Conservation (phyloP, 148 eudicot species). For the Polygonum aviculare region DNA sequence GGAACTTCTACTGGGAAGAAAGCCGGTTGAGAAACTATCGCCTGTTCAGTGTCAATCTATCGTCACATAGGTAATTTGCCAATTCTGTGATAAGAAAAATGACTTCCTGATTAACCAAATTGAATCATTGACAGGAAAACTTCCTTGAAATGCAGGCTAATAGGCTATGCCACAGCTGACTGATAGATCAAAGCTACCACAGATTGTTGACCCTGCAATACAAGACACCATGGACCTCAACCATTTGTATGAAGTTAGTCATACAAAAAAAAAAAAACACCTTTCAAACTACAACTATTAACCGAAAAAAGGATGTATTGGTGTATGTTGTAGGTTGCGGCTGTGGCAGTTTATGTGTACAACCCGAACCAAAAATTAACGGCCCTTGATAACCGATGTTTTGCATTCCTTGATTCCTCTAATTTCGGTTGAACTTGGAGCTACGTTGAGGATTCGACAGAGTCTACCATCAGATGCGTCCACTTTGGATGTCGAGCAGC, state of each 20-base stretch:
- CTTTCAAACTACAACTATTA: neutral
- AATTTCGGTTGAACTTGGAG: slow-evolving; percentile 73
- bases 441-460: slow-evolving; percentile 40
- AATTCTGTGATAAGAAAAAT: neutral
- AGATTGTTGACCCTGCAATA: slow-evolving; percentile 72
- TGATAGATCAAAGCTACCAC: slow-evolving; percentile 74
- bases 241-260: slow-evolving; percentile 73
- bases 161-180: slow-evolving; percentile 94
- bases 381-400: slow-evolving; percentile 82
- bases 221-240: slow-evolving; percentile 67
- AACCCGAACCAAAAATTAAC: slow-evolving; percentile 83
- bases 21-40: slow-evolving; percentile 66
- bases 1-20: slow-evolving; percentile 88
- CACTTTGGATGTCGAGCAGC: neutral
- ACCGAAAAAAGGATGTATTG: neutral
- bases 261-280: neutral
- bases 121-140: neutral
- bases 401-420: slow-evolving; percentile 79
- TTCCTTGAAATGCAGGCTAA: slow-evolving; percentile 45
- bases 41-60: slow-evolving; percentile 79
- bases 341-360: slow-evolving; percentile 89
- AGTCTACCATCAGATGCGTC: neutral
- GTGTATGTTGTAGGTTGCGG: slow-evolving; percentile 54
- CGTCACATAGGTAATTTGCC: slow-evolving; percentile 68
- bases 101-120: neutral